Evolutionary conservation across 495 filamentous ascomycete species (phyloP).

Genomic region (Daldinia loculata): DNA sequence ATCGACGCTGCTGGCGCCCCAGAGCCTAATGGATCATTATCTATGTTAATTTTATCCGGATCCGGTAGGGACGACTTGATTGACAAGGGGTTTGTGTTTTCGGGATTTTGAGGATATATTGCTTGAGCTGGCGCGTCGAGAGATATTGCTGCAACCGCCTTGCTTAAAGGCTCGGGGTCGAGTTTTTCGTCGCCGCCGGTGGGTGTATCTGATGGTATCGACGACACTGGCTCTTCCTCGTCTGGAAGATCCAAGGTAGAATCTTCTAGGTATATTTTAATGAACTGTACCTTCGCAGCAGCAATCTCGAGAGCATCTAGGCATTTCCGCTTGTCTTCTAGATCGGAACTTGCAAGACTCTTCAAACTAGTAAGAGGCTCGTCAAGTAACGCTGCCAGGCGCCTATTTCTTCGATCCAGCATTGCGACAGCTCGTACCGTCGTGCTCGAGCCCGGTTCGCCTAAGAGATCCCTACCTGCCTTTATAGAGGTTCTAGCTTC

Average conservation of each 20-base stretch:
- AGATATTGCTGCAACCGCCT: constrained; percentile 41
- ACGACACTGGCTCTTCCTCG: constrained; percentile 47
- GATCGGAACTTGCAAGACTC: constrained; percentile 51
- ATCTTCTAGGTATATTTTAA: constrained; percentile 80
- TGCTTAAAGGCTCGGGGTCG: constrained; percentile 31
- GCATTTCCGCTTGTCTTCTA: constrained; percentile 49
- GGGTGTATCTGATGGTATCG: constrained; percentile 21
- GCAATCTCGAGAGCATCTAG: constrained; percentile 67
- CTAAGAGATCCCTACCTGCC: constrained; percentile 41
- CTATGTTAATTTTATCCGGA: constrained; percentile 29
- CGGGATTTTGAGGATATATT: constrained; percentile 1
- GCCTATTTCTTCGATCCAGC: constrained; percentile 75
- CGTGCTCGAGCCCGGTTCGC: constrained; percentile 36
- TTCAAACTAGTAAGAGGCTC: constrained; percentile 74
- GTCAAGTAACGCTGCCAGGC: constrained; percentile 76
- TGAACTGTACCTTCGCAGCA: constrained; percentile 77
- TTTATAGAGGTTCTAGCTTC: constrained; percentile 52
- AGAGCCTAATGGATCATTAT: constrained; percentile 31
- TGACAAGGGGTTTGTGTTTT: constrained; percentile 2
- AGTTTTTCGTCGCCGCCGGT: constrained; percentile 8
- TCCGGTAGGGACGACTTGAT: constrained; percentile 4
- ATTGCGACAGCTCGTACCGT: constrained; percentile 47
- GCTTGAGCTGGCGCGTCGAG: constrained; percentile 21
- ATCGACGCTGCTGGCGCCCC: constrained; percentile 2
- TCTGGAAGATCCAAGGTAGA: constrained; percentile 63